phyloP scores from a whole-genome alignment of 2,329 filamentous ascomycete genomes.

The Fusarium cicatricum region DNA sequence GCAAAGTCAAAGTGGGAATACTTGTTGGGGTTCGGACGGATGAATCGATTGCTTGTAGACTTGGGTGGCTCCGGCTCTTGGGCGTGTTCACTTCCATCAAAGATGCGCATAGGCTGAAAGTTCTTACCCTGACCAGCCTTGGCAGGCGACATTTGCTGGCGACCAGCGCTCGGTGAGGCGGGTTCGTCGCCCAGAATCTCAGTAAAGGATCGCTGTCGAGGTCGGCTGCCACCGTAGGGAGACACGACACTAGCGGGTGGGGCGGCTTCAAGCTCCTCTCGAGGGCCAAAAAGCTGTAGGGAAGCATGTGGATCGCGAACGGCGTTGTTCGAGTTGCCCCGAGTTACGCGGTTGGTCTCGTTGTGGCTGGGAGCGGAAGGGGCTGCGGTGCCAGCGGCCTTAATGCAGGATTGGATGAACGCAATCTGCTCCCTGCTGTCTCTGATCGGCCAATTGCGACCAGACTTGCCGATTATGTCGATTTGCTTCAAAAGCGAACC shows the following conservation, averaged over 20 bases:
- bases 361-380: conserved; percentile 46
- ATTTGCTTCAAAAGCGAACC: conserved; percentile 90
- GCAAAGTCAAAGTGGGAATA: conserved; percentile 88
- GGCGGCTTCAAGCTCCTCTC: conserved; percentile 66
- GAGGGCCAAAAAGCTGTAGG: conserved; percentile 77
- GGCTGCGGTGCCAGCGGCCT: conserved; percentile 53
- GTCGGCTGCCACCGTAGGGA: conserved; percentile 69
- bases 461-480: conserved; percentile 89
- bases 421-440: conserved; percentile 85
- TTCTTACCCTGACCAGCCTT: conserved; percentile 67
- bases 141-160: conserved; percentile 61
- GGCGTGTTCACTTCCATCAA: conserved; percentile 60
- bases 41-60: conserved; percentile 53
- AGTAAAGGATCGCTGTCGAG: conserved; percentile 70
- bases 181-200: conserved; percentile 74
- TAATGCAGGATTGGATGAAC: conserved; percentile 72
- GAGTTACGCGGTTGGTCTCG: conserved; percentile 54
- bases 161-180: conserved; percentile 56
- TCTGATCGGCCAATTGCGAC: conserved; percentile 93
- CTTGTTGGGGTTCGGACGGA: conserved; percentile 77
- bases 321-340: conserved; percentile 62
- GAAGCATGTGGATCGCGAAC: conserved; percentile 73
- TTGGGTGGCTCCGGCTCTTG: conserved; percentile 55
- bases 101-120: conserved; percentile 69
- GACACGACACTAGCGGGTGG: conserved; percentile 61